Evolutionary conservation across 2,329 filamentous ascomycete species (phyloP).

Genomic region (Penicillium psychrosexuale): DNA sequence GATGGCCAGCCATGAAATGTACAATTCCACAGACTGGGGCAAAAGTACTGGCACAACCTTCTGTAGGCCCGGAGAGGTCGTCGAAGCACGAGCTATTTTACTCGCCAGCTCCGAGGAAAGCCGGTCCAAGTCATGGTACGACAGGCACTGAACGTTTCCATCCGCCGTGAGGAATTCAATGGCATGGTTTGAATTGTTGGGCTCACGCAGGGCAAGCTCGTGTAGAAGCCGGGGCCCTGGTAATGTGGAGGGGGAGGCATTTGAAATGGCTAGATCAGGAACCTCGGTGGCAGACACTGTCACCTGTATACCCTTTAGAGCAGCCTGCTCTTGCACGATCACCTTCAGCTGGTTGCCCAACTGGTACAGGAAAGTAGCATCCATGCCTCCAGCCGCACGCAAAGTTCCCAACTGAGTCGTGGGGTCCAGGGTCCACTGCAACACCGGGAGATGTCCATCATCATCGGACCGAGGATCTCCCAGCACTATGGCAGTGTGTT

Average conservation of each 20-base stretch:
- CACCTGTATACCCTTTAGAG: conserved; percentile 13
- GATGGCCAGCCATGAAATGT: conserved; percentile 72
- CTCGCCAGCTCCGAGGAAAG: conserved; percentile 56
- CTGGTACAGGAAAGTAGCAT: conserved; percentile 25
- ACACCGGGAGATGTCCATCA: conserved; percentile 9
- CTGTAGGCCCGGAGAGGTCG: conserved; percentile 2
- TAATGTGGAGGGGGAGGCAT: conserved; percentile 52
- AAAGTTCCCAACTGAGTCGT: conserved; percentile 24
- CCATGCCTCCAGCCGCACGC: conserved; percentile 25
- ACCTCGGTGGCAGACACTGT: conserved; percentile 10
- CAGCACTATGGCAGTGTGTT: conserved; percentile 28
- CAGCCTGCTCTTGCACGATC: conserved; percentile 25
- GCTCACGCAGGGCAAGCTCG: conserved; percentile 56
- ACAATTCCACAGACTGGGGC: conserved; percentile 73
- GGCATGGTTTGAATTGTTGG: conserved; percentile 46
- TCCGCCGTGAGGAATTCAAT: conserved; percentile 61
- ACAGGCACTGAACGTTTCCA: conserved; percentile 48
- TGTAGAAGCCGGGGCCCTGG: conserved; percentile 58
- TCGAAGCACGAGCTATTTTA: conserved; percentile 42
- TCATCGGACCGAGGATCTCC: conserved; percentile 8
- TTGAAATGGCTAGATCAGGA: conserved; percentile 55
- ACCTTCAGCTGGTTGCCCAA: conserved; percentile 29
- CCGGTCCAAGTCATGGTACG: conserved; percentile 62
- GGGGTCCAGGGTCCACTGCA: conserved; percentile 26
- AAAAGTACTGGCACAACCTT: conserved; percentile 70